These are phyloP conservation scores for Ganoderma resinaceum DNA, from an alignment of 1,284 basidiomycete genomes.

Conservation along the genomic window DNA sequence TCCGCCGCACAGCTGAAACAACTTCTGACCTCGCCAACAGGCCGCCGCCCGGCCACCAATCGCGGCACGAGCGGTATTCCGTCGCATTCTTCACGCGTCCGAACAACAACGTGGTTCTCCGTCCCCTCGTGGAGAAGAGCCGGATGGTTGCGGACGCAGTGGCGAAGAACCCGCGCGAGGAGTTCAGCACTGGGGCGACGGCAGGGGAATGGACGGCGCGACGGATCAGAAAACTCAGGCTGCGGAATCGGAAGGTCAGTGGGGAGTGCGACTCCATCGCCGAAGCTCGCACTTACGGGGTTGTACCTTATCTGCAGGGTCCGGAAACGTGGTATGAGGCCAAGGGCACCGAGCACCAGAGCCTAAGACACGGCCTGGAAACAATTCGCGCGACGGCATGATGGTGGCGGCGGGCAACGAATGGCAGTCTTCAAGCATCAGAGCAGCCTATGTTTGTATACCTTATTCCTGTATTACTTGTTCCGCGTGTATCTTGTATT, in stretches of 20 bases:
- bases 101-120: slow-evolving; percentile 40
- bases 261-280: slow-evolving; percentile 7
- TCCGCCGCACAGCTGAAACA: slow-evolving; percentile 5
- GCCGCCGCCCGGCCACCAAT: slow-evolving; percentile 44
- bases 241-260: slow-evolving; percentile 50
- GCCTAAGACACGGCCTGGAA: slow-evolving; percentile 15
- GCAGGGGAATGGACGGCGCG: slow-evolving; percentile 57
- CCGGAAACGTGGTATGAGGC: slow-evolving; percentile 36
- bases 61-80: slow-evolving; percentile 42
- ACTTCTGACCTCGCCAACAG: slow-evolving; percentile 22
- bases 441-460: slow-evolving; percentile 7
- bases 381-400: slow-evolving; percentile 27
- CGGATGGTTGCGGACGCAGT: slow-evolving; percentile 50
- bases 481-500: not conserved
- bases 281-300: slow-evolving; percentile 1
- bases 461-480: slow-evolving; percentile 11
- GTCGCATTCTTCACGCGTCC: slow-evolving; percentile 49
- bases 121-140: slow-evolving; percentile 52
- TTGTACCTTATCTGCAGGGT: slow-evolving; percentile 23
- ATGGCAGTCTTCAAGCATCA: not conserved
- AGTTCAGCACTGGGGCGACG: slow-evolving; percentile 49
- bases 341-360: slow-evolving; percentile 34
- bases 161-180: slow-evolving; percentile 39
- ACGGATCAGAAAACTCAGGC: slow-evolving; percentile 52
- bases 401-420: not conserved